A percentile compares a stretch with the other conserved stretches of the same genome.
These are phyloP conservation scores for Sporothrix schenckii DNA, from an alignment of 2,329 filamentous ascomycete genomes.

Conservation along the genomic window DNA sequence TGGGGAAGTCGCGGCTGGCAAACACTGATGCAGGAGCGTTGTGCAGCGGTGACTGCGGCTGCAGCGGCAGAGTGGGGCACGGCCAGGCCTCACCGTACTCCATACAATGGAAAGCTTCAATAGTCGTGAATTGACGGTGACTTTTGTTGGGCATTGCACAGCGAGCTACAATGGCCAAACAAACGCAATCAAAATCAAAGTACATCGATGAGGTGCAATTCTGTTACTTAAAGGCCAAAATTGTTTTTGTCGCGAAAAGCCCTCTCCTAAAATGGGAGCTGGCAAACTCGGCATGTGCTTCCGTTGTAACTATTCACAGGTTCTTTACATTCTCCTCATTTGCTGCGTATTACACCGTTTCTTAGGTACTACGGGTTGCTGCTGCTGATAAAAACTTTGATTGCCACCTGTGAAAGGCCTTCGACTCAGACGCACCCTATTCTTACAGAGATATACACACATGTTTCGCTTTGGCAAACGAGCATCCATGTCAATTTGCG, in stretches of 20 bases:
- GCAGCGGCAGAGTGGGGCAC: not conserved
- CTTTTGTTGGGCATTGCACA: too few relatives aligned
- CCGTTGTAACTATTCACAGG: not conserved
- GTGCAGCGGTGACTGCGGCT: not conserved
- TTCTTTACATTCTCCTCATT: not conserved
- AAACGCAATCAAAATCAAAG: too few relatives aligned
- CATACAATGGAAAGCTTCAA: too few relatives aligned
- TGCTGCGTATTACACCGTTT: not conserved
- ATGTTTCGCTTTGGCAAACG: not conserved
- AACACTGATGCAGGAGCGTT: not conserved
- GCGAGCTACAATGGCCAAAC: too few relatives aligned
- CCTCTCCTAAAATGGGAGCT: too few relatives aligned
- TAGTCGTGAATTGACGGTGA: too few relatives aligned
- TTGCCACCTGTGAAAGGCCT: not conserved
- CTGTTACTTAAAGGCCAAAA: too few relatives aligned
- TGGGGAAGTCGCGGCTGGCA: slow-evolving; percentile 21
- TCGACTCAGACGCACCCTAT: not conserved
- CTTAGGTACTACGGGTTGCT: not conserved
- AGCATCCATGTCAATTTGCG: not conserved
- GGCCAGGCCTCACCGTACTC: not conserved
- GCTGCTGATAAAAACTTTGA: not conserved
- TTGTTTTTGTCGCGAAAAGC: too few relatives aligned
- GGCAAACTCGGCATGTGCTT: too few relatives aligned
- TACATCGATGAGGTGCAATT: too few relatives aligned
- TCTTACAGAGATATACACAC: slow-evolving; percentile 18